Evolutionary conservation across 768 basidiomycete species (phyloP).

Genomic region (Rhizopogon salebrosus): DNA sequence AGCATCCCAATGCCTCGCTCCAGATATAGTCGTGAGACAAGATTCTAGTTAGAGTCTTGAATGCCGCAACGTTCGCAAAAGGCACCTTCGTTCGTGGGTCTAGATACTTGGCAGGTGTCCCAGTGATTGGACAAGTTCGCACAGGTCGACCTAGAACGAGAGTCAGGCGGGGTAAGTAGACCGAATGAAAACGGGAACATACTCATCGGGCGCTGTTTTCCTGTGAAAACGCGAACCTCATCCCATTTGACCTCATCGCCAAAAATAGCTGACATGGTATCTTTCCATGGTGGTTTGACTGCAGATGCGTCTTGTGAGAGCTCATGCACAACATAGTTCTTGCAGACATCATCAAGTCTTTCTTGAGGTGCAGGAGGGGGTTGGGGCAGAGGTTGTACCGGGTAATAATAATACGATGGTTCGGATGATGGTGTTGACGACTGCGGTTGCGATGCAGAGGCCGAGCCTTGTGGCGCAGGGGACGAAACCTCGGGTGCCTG

Average conservation of each 20-base stretch:
- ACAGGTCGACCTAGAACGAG: constrained; percentile 52
- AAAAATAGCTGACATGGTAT: constrained; percentile 80
- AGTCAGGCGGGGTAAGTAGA: not conserved
- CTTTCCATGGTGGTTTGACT: constrained; percentile 55
- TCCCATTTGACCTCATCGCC: constrained; percentile 84
- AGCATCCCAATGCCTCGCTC: constrained; percentile 39
- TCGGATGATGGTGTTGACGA: not conserved
- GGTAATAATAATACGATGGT: not conserved
- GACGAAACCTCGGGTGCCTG: not conserved
- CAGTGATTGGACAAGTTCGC: constrained; percentile 73
- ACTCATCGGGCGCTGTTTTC: constrained; percentile 65
- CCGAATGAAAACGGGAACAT: constrained; percentile 10
- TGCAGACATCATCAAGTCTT: constrained; percentile 48
- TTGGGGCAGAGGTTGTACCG: constrained; percentile 2
- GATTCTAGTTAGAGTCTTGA: constrained; percentile 53
- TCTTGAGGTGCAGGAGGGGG: constrained; percentile 17
- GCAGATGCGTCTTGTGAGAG: constrained; percentile 38
- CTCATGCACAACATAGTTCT: constrained; percentile 73
- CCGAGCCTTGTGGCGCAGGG: not conserved
- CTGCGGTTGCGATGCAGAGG: not conserved
- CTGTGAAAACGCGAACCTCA: constrained; percentile 56
- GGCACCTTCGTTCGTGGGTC: constrained; percentile 81
- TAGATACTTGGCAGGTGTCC: constrained; percentile 66
- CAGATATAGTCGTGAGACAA: constrained; percentile 70
- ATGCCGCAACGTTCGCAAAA: constrained; percentile 68